Evolutionary conservation across 192 early-diverging fungal genomes (phyloP), one percentile per base, ranked within the genome.

Genomic region (Umbelopsis isabellina): DNA sequence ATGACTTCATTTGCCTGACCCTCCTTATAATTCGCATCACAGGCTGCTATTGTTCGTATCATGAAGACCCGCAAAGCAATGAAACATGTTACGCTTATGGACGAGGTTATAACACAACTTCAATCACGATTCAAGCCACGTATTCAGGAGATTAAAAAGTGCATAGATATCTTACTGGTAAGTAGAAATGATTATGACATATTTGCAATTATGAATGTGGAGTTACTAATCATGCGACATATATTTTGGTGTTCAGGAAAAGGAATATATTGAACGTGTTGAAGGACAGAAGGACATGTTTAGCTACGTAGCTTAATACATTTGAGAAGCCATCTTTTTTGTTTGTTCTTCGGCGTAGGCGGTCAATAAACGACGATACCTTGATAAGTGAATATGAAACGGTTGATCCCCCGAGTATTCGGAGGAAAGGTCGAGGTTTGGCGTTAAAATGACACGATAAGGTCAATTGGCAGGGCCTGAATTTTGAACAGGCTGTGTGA

Each of bases 1-100:
- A n/a, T 16, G 11, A 67, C 20, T 30, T 18, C 20, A 46, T 58
- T 25, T 37, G 27, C 27, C 33, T 35, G 25, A 35, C 27, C 37
- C 27, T 25, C 21, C 30, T 25, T 25, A 11, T 11, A 2, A 8
- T 58, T n/a, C 10, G 18, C 4, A 27, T 15, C 37, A 0, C 45
- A 80, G 90, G 97, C 97, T 7, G 97, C 98, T 1, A 97, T 99
- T 85, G 98, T 99, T 46, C 93, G 98, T 20, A 95, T 99, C 72
- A 99, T 99, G 98, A 99, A 99, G 85, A 93, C 96, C 2, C 91
- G 97, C 41, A 96, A 98, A 81, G 85, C 85, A 47, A 81, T 98
- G 83, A 89, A 91, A 69, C 93, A 97, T 76, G 83, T 90, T 9
- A 82, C 87, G 44, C 86, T 99, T 16, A 89, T 99, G 48, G 84